These are phyloP conservation scores for Apiotrichum veenhuisii DNA, from an alignment of 1,284 basidiomycete species.

Conservation along the genomic window DNA sequence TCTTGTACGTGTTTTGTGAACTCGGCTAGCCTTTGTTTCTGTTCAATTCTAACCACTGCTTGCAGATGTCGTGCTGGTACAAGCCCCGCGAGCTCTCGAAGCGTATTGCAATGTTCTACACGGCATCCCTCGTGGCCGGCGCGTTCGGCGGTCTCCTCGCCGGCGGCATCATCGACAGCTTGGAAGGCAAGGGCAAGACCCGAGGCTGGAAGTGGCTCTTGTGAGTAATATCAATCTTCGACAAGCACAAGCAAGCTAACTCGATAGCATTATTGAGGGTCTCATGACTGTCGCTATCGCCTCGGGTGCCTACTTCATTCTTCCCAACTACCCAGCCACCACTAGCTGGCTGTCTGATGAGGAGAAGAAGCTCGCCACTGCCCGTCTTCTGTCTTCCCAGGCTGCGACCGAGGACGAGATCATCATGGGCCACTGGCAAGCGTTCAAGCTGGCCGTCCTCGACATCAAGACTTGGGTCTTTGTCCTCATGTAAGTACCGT, in stretches of 20 bases:
- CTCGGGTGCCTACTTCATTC: conserved; percentile 40
- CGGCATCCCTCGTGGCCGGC: conserved; percentile 41
- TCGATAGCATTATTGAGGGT: conserved; percentile 48
- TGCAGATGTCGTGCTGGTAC: conserved; percentile 44
- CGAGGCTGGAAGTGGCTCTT: conserved; percentile 45
- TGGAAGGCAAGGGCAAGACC: conserved; percentile 29
- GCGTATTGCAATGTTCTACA: conserved; percentile 32
- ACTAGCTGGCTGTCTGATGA: conserved; percentile 40
- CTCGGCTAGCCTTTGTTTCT: no score
- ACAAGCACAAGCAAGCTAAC: no score
- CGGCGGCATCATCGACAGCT: conserved; percentile 35
- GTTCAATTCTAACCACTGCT: no score
- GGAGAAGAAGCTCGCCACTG: conserved; percentile 27
- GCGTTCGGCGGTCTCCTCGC: conserved; percentile 46
- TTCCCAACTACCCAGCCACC: conserved; percentile 45
- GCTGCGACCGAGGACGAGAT: conserved; percentile 25
- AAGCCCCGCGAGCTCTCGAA: conserved; percentile 46
- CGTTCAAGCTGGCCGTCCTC: conserved; percentile 26
- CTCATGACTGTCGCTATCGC: conserved; percentile 39
- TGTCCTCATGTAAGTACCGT: conserved; percentile 6
- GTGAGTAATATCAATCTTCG: no score
- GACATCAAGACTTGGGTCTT: conserved; percentile 41
- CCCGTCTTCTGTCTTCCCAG: conserved; percentile 24
- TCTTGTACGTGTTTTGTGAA: conserved; percentile 4
- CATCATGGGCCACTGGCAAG: conserved; percentile 24